phyloP scores from a whole-genome alignment of 306 rosid species.

The Ochetophila trinervis region DNA sequence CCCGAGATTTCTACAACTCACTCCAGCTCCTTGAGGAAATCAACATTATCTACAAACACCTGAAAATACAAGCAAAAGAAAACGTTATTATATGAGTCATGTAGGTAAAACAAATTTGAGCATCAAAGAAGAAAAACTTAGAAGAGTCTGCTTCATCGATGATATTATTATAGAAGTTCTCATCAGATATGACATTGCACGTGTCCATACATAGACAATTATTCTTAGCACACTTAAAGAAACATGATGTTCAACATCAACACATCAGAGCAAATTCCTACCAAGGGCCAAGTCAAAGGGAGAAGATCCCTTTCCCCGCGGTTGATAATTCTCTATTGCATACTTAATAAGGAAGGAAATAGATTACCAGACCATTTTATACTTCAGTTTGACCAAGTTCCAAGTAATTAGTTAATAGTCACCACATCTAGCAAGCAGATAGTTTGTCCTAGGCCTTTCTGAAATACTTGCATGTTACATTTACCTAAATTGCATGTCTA shows the following conservation, averaged over 20 bases:
- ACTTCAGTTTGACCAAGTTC: too few relatives aligned
- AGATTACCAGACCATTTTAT: too few relatives aligned
- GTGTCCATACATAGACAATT: neutral
- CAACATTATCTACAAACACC: conserved; percentile 95
- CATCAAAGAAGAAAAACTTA: neutral
- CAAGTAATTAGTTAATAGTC: too few relatives aligned
- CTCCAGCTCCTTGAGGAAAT: conserved; percentile 73
- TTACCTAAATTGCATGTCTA: too few relatives aligned
- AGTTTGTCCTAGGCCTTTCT: too few relatives aligned
- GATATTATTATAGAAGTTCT: neutral
- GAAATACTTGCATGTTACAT: too few relatives aligned
- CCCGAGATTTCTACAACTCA: conserved; percentile 26
- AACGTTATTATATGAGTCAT: too few relatives aligned
- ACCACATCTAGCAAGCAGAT: too few relatives aligned
- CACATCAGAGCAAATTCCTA: neutral
- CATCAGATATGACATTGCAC: neutral
- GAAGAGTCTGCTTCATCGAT: neutral
- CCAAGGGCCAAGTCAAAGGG: neutral
- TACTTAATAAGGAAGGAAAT: too few relatives aligned
- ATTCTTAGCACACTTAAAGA: neutral
- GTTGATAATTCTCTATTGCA: neutral
- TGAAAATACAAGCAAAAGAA: conserved; percentile 25
- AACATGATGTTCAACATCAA: neutral
- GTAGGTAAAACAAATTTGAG: too few relatives aligned
- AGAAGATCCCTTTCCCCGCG: neutral